phyloP scores from a whole-genome alignment of 345 rosid genomes.

The Acer saccharum region DNA sequence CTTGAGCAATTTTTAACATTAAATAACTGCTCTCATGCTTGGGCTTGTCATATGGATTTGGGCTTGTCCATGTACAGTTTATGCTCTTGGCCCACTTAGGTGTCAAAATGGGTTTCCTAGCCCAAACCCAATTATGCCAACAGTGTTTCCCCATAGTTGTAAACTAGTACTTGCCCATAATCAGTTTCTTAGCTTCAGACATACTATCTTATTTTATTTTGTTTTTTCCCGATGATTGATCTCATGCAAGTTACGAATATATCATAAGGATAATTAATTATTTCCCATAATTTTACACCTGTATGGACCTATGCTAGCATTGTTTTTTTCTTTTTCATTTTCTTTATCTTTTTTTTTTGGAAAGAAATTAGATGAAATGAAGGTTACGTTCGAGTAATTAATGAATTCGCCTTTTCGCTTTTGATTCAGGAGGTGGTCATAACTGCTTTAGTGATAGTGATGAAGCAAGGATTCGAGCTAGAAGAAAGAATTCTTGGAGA shows the following conservation, averaged over 20 bases:
- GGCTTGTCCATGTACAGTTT: no score
- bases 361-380: not conserved
- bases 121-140: no score
- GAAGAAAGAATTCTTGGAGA: slow-evolving; percentile 93
- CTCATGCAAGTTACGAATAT: not conserved
- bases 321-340: not conserved
- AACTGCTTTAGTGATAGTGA: slow-evolving; percentile 92
- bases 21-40: no score
- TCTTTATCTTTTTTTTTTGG: no score
- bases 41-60: no score
- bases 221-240: not conserved
- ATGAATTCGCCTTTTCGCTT: not conserved
- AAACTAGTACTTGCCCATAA: not conserved
- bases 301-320: not conserved
- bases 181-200: not conserved
- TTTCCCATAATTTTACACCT: not conserved
- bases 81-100: no score
- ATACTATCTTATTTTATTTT: not conserved
- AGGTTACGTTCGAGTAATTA: not conserved
- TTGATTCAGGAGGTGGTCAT: slow-evolving; percentile 88
- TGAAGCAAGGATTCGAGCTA: slow-evolving; percentile 80
- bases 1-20: no score
- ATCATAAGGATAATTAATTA: not conserved
- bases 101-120: no score
- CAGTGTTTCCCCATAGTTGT: not conserved